phyloP scores from a whole-genome alignment of 345 rosid genomes.

The Ailanthus altissimus region DNA sequence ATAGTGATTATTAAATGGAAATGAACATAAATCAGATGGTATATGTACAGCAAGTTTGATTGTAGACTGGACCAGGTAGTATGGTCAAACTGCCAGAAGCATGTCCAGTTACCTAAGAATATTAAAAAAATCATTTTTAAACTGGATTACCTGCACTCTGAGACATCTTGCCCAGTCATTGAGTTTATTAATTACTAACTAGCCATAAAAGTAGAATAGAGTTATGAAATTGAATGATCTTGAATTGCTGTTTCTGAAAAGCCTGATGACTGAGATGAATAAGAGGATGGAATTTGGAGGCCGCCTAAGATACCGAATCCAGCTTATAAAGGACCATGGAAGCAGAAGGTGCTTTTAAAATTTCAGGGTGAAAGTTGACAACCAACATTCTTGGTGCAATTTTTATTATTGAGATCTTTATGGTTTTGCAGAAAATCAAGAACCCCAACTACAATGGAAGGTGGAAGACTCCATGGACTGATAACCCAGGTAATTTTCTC shows the following conservation, averaged over 20 bases:
- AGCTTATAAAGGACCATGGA: constrained; percentile 78
- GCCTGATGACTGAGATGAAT: constrained; percentile 83
- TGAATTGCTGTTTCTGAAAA: constrained; percentile 26
- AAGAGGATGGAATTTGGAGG: constrained; percentile 72
- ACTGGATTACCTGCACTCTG: neutral
- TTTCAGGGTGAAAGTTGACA: neutral
- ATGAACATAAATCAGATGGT: neutral
- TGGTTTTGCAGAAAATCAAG: constrained; percentile 66
- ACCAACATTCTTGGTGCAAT: constrained; percentile 9
- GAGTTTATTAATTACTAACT: neutral
- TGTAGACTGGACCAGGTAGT: neutral
- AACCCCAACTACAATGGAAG: constrained; percentile 92
- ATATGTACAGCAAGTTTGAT: neutral
- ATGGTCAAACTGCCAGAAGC: neutral
- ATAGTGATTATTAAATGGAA: neutral
- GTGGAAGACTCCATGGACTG: constrained; percentile 89
- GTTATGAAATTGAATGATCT: constrained; percentile 17
- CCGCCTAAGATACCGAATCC: constrained; percentile 72
- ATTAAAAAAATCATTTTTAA: neutral
- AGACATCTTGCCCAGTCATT: no score
- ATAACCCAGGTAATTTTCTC: constrained; percentile 73
- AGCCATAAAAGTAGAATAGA: neutral
- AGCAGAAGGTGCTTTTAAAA: constrained; percentile 51
- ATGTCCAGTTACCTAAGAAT: neutral
- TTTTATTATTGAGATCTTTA: constrained; percentile 8